A percentile compares a stretch with the other conserved stretches of the same genome.
Conservation (phyloP, 768 basidiomycete genomes). For the Flagelloscypha sp. region DNA sequence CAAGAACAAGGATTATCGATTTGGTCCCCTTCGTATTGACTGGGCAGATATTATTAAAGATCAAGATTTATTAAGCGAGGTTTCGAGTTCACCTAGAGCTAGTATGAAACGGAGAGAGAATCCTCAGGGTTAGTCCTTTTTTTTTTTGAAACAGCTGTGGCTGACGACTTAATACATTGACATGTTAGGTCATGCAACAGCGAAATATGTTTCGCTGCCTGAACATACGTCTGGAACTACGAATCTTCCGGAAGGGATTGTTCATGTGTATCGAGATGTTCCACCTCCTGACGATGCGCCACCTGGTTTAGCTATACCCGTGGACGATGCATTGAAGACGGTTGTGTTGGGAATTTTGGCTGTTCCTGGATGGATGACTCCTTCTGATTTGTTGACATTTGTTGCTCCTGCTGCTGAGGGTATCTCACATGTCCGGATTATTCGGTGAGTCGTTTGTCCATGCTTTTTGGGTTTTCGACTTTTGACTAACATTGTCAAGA, state of each 20-base stretch:
- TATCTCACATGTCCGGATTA: constrained; percentile 81
- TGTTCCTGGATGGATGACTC: constrained; percentile 92
- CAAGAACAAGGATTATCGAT: constrained; percentile 50
- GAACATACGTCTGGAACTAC: constrained; percentile 61
- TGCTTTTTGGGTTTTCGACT: constrained; percentile 1
- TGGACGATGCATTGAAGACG: constrained; percentile 46
- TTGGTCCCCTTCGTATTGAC: constrained; percentile 62
- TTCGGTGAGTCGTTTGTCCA: constrained; percentile 58
- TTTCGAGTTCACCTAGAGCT: constrained; percentile 8
- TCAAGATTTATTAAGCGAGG: constrained; percentile 18
- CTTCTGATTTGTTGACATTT: constrained; percentile 86
- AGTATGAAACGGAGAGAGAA: constrained; percentile 28
- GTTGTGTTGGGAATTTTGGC: constrained; percentile 82
- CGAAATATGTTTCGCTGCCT: constrained; percentile 47
- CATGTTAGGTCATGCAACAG: constrained; percentile 52
- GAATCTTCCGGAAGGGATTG: constrained; percentile 70
- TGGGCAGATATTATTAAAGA: constrained; percentile 58
- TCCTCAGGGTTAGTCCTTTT: constrained; percentile 10
- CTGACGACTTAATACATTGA: too few relatives aligned
- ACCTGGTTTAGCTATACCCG: constrained; percentile 16
- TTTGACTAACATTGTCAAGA: constrained; percentile 26
- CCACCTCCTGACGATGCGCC: constrained; percentile 15
- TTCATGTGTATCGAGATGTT: constrained; percentile 76
- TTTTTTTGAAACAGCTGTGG: too few relatives aligned
- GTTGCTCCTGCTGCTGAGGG: constrained; percentile 82